Percentiles rank a stretch among this genome's conserved stretches.
phyloP scores from a whole-genome alignment of 2,329 filamentous ascomycete genomes.

The Botryosphaeria dothidea region DNA sequence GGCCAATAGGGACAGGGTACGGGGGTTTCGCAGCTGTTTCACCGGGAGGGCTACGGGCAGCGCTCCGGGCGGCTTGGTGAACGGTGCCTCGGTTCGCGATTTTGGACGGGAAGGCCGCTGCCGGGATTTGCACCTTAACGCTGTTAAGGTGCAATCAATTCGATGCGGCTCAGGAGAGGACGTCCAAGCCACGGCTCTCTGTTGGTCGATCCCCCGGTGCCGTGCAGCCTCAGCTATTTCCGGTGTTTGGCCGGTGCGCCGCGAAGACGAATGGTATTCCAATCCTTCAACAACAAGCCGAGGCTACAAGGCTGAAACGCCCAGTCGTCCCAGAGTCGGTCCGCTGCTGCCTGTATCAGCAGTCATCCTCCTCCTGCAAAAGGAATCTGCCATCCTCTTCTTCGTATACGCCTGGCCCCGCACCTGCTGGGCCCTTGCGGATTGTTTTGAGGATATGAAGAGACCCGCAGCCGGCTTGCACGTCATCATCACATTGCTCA shows the following conservation, averaged over 20 bases:
- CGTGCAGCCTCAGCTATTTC: slow-evolving; percentile 1
- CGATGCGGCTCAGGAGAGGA: not conserved
- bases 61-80: not conserved
- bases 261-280: not conserved
- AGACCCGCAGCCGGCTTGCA: not conserved
- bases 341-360: not conserved
- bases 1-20: not conserved
- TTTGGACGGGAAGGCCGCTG: slow-evolving; percentile 6
- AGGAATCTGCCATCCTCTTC: not conserved
- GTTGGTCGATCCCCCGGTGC: slow-evolving; percentile 4
- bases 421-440: not conserved
- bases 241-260: not conserved
- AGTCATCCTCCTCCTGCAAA: not conserved
- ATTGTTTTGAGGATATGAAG: not conserved
- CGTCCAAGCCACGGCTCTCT: not conserved
- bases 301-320: slow-evolving; percentile 13
- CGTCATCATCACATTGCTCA: not conserved
- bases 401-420: not conserved
- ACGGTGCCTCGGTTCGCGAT: slow-evolving; percentile 14
- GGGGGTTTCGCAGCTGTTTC: slow-evolving; percentile 14
- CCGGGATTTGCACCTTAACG: slow-evolving; percentile 13
- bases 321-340: slow-evolving; percentile 5
- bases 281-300: slow-evolving; percentile 10
- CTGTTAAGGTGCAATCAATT: slow-evolving; percentile 9
- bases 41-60: not conserved